These are phyloP conservation scores for Pythium aphanidermatum DNA, from an alignment of 352 stramenopile species.

Conservation along the genomic window DNA sequence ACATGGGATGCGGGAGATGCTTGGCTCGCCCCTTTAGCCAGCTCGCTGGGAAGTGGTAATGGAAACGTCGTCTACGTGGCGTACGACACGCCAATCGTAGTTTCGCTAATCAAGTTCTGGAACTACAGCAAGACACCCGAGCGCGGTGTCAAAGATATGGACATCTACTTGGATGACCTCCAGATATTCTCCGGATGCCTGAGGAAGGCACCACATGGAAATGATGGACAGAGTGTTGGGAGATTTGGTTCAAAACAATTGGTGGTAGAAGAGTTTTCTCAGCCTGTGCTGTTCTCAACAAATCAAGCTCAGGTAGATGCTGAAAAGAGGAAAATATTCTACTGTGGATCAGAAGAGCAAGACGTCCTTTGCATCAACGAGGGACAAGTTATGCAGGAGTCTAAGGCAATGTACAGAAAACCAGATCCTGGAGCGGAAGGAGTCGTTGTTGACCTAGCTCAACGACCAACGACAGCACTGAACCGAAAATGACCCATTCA, in stretches of 20 bases:
- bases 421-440: slow-evolving; percentile 70
- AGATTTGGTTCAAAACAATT: slow-evolving; percentile 34
- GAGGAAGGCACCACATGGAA: slow-evolving; percentile 33
- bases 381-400: slow-evolving; percentile 80
- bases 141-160: slow-evolving; percentile 74
- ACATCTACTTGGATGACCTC: slow-evolving; percentile 86
- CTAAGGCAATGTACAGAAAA: slow-evolving; percentile 71
- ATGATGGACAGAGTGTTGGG: slow-evolving; percentile 16
- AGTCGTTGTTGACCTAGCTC: slow-evolving; percentile 60
- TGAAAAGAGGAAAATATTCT: slow-evolving; percentile 59
- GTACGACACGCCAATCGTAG: slow-evolving; percentile 61
- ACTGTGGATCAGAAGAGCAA: slow-evolving; percentile 75
- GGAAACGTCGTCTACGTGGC: slow-evolving; percentile 70
- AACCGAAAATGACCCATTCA: slow-evolving; percentile 29
- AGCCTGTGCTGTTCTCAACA: slow-evolving; percentile 76
- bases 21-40: slow-evolving; percentile 68
- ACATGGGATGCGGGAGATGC: slow-evolving; percentile 66
- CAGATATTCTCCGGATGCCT: slow-evolving; percentile 68
- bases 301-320: slow-evolving; percentile 56
- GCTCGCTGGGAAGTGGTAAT: slow-evolving; percentile 41
- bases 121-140: slow-evolving; percentile 87
- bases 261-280: slow-evolving; percentile 61
- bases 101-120: slow-evolving; percentile 86
- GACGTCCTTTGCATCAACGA: slow-evolving; percentile 90
- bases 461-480: slow-evolving; percentile 62